Conservation (phyloP, 2,329 filamentous ascomycete species). For the Venturia oleaginea region DNA sequence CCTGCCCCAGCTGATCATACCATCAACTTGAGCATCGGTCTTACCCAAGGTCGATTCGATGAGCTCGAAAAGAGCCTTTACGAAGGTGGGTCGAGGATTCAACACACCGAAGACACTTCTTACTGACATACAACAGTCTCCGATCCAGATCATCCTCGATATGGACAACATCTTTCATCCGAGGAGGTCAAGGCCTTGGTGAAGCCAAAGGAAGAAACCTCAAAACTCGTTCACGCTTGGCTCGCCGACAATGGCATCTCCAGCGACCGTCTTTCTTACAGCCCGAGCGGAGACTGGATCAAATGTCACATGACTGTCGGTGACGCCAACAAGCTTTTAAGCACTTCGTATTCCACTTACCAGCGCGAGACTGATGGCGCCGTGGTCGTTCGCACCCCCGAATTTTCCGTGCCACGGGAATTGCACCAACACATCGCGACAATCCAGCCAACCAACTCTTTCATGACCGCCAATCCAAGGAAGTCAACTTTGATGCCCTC, state of each 20-base stretch:
- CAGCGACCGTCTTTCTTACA: slow-evolving; percentile 34
- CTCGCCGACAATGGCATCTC: slow-evolving; percentile 46
- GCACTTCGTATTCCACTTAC: slow-evolving; percentile 42
- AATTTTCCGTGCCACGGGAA: slow-evolving; percentile 50
- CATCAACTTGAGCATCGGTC: slow-evolving; percentile 48
- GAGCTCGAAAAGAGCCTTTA: slow-evolving; percentile 47
- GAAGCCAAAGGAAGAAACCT: slow-evolving; percentile 44
- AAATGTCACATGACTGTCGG: slow-evolving; percentile 43
- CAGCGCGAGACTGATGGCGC: slow-evolving; percentile 47
- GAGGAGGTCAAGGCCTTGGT: slow-evolving; percentile 49
- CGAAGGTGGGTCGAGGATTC: too few relatives aligned
- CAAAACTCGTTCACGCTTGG: slow-evolving; percentile 46
- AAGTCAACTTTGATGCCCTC: slow-evolving; percentile 23
- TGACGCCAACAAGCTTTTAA: slow-evolving; percentile 43
- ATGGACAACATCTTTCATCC: slow-evolving; percentile 54
- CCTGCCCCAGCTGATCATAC: slow-evolving; percentile 39
- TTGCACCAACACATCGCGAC: slow-evolving; percentile 50
- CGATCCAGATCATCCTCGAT: slow-evolving; percentile 48
- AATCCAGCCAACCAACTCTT: slow-evolving; percentile 53
- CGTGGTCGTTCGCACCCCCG: slow-evolving; percentile 41
- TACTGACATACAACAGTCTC: slow-evolving; percentile 35
- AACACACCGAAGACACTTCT: too few relatives aligned
- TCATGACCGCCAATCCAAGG: slow-evolving; percentile 37
- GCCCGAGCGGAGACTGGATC: slow-evolving; percentile 50
- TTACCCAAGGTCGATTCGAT: slow-evolving; percentile 49